Conservation (phyloP, 73 alveolate genomes). For the Symbiodinium pilosum region DNA sequence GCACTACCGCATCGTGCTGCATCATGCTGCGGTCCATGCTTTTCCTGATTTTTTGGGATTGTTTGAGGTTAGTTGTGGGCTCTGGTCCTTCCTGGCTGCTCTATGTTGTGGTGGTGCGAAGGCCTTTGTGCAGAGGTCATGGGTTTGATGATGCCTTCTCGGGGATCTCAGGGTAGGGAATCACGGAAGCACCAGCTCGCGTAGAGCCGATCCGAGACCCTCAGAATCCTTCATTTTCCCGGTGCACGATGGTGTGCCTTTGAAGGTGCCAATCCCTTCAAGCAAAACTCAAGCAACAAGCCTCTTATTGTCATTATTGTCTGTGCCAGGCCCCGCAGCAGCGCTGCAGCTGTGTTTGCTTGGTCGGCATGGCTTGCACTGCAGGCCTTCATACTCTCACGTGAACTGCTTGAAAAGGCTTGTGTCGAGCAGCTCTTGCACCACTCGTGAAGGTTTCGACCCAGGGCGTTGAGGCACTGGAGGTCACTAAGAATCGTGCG, state of each 20-base stretch:
- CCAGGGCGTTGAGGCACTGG: neutral
- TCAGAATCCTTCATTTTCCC: no score
- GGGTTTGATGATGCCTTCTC: no score
- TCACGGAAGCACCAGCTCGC: no score
- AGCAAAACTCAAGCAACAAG: no score
- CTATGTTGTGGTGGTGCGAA: constrained; percentile 22
- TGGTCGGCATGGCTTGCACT: constrained; percentile 50
- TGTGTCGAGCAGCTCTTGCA: neutral
- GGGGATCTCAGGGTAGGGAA: no score
- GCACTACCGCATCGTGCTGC: no score
- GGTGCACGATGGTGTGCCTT: no score
- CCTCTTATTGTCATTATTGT: no score
- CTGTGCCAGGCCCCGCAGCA: constrained; percentile 29
- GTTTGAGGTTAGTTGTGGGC: constrained; percentile 35
- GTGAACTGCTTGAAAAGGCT: neutral
- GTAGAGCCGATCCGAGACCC: no score
- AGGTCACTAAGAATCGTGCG: neutral
- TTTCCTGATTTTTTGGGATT: neutral
- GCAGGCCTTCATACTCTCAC: neutral
- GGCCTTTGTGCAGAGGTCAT: neutral
- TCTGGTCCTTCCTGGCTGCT: constrained; percentile 57
- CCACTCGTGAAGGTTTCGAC: neutral
- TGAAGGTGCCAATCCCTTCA: no score
- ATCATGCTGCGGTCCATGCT: no score
- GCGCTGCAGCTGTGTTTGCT: neutral